Evolutionary conservation across 2,329 filamentous ascomycete species (phyloP), one percentile per base, ranked within the genome.

Genomic region (Aspergillus vadensis): DNA sequence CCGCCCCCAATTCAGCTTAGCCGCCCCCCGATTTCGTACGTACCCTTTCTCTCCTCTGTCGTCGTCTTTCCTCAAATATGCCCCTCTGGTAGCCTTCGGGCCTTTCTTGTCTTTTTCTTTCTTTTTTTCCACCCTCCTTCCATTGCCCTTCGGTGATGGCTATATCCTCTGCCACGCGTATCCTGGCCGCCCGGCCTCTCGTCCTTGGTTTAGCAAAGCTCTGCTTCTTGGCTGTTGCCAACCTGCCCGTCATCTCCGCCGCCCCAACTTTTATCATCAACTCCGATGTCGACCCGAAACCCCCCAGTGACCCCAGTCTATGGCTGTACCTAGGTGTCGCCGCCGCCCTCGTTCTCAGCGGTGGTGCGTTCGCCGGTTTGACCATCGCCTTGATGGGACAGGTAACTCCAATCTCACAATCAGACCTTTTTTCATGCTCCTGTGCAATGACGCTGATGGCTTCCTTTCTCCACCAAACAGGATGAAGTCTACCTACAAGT

Each of bases 401-500:
- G 70, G 79, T 79, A 69, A 32, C 10, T 12, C 30, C 30, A 32
- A 5, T 32, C 30, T 59, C 17, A n/a, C 9, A 25, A 19, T 32
- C 36, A 23, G 8, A 30, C 4, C 17, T 38, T 8, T 21, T 55
- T 25, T 9, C 43, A 9, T 27, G 19, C n/a, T 44, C 27, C 27
- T 55, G n/a, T 21, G 25, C 48, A 30, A 25, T 27, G 41, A 44
- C 15, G 14, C 47, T 50, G n/a, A 48, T 32, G 47, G 19, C n/a
- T 32, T n/a, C 25, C 4, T 10, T 38, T 32, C 27, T 36, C 49
- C 38, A 55, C 30, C 39, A 44, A 14, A 5, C 86, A 92, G 80
- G 95, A 99, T 80, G 93, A 96, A 76, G 96, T 98, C 70, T 97
- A 99, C 76, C 85, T 99, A 15, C 95, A 97, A 78, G 95, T 99